Conservation (phyloP, 148 eudicot genomes). For the Silene latifolia region DNA sequence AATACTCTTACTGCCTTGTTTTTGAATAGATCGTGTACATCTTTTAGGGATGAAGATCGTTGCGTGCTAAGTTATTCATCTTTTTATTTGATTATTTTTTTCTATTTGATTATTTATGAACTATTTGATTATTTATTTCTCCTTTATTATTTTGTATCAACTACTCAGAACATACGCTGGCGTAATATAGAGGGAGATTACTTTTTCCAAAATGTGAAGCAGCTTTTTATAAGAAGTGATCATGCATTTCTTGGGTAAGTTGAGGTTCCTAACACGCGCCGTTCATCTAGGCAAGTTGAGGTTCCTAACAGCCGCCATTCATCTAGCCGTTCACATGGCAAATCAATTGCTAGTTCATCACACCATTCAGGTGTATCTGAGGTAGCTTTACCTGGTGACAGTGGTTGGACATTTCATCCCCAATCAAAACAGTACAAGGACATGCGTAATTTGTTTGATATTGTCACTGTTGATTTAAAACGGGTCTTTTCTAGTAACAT, state of each 20-base stretch:
- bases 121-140: not conserved
- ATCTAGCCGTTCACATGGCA: too few relatives aligned
- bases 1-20: too few relatives aligned
- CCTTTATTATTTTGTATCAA: not conserved
- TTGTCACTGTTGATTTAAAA: too few relatives aligned
- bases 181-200: too few relatives aligned
- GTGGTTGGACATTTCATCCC: not conserved
- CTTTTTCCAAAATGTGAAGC: not conserved
- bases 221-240: not conserved
- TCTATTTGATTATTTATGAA: not conserved
- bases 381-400: not conserved
- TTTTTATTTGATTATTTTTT: too few relatives aligned
- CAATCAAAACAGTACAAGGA: not conserved
- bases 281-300: too few relatives aligned
- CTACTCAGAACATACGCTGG: not conserved
- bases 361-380: too few relatives aligned
- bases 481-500: not conserved
- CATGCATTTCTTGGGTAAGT: not conserved
- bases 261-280: not conserved
- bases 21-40: too few relatives aligned
- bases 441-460: not conserved
- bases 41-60: too few relatives aligned
- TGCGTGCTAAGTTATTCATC: too few relatives aligned
- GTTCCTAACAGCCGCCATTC: too few relatives aligned
- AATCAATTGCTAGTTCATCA: too few relatives aligned